Evolutionary conservation across 176 grass and related monocot genomes (phyloP).

Genomic region (Oryza rufipogon): DNA sequence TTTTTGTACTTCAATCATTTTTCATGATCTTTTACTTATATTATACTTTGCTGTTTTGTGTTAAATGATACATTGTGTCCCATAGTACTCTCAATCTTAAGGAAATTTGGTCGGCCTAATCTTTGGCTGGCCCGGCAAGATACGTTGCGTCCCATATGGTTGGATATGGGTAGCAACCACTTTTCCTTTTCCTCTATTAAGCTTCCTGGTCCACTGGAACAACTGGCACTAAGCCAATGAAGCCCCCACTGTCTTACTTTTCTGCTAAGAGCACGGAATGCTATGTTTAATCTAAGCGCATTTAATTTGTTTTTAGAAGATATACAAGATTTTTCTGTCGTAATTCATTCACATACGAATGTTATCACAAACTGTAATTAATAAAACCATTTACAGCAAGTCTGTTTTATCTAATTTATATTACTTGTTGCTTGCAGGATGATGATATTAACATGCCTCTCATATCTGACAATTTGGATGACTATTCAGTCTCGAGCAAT

Average conservation of each 20-base stretch:
- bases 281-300: background rate
- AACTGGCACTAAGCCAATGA: background rate
- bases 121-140: too few species aligned
- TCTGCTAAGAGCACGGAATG: background rate
- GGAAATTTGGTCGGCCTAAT: too few species aligned
- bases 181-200: background rate
- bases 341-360: background rate
- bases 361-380: background rate
- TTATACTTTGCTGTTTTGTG: slow-evolving; percentile 1
- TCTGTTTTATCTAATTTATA: slow-evolving; percentile 19
- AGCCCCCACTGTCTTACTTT: background rate
- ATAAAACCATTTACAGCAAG: background rate
- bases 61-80: slow-evolving; percentile 20
- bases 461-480: slow-evolving; percentile 51
- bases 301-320: background rate
- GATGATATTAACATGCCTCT: slow-evolving; percentile 67
- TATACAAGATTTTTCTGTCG: background rate
- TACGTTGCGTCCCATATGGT: background rate
- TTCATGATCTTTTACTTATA: background rate
- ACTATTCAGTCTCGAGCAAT: slow-evolving; percentile 37
- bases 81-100: too few species aligned
- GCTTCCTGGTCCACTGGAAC: slow-evolving; percentile 11
- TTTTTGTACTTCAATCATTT: background rate
- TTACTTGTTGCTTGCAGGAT: slow-evolving; percentile 47
- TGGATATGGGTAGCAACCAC: background rate